Conservation (phyloP, 208 protist genomes). For the Leishmania braziliensis region DNA sequence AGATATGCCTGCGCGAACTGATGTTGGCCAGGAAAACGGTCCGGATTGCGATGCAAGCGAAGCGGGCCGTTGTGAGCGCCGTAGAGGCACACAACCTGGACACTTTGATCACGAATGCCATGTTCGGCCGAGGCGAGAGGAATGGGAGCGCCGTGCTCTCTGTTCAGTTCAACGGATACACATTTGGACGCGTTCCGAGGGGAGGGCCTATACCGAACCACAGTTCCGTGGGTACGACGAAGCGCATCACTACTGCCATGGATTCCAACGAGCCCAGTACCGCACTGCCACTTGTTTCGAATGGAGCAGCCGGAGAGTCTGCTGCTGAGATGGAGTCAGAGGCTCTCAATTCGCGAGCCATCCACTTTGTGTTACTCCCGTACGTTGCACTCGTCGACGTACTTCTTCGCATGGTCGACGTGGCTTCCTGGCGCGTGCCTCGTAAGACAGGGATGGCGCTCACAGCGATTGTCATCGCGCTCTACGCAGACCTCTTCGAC, state of each 20-base stretch:
- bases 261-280: slow-evolving; percentile 16
- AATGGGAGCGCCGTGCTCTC: slow-evolving; percentile 76
- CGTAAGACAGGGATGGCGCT: slow-evolving; percentile 66
- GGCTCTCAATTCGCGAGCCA: slow-evolving; percentile 44
- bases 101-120: slow-evolving; percentile 63
- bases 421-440: slow-evolving; percentile 65
- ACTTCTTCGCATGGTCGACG: slow-evolving; percentile 53
- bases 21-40: slow-evolving; percentile 62
- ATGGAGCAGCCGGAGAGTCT: neutral
- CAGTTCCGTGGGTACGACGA: neutral
- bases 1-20: slow-evolving; percentile 73
- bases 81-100: slow-evolving; percentile 75
- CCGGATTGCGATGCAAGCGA: slow-evolving; percentile 74
- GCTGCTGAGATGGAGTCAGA: slow-evolving; percentile 9
- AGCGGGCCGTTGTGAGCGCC: slow-evolving; percentile 47
- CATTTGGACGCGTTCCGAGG: slow-evolving; percentile 57
- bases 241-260: neutral
- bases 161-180: slow-evolving; percentile 66
- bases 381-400: slow-evolving; percentile 75
- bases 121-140: slow-evolving; percentile 70
- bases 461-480: slow-evolving; percentile 41
- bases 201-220: slow-evolving; percentile 40
- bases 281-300: slow-evolving; percentile 5
- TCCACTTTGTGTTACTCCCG: slow-evolving; percentile 77
- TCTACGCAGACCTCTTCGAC: slow-evolving; percentile 57